These are phyloP conservation scores for Bauhinia variegata DNA, from an alignment of 306 rosid genomes.

Conservation along the genomic window DNA sequence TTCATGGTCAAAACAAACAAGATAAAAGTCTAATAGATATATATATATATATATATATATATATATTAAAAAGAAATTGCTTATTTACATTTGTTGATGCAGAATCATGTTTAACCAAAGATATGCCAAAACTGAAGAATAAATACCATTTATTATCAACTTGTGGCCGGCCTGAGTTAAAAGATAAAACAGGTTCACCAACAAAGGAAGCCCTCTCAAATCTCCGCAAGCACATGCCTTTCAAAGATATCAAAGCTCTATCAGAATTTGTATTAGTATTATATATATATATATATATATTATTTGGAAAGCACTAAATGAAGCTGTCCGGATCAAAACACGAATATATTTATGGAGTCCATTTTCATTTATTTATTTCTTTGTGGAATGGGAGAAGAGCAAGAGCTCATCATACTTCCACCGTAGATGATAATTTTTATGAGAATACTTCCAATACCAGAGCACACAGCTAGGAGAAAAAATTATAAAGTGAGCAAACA, in stretches of 20 bases:
- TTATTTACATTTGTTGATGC: conserved; percentile 9
- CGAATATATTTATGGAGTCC: neutral
- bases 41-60: neutral
- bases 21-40: conserved; percentile 1
- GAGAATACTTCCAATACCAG: conserved; percentile 20
- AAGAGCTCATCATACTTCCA: conserved; percentile 24
- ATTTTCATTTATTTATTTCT: too few species aligned
- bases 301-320: conserved; percentile 26
- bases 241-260: conserved; percentile 45
- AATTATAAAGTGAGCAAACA: conserved; percentile 16
- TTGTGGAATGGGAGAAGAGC: neutral
- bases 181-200: conserved; percentile 70
- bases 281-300: too few species aligned
- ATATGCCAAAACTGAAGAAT: conserved; percentile 31
- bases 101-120: conserved; percentile 26
- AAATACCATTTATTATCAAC: conserved; percentile 78
- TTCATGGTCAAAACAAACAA: conserved; percentile 15
- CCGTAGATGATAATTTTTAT: conserved; percentile 11
- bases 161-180: conserved; percentile 56
- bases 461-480: conserved; percentile 9
- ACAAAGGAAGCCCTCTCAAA: conserved; percentile 65
- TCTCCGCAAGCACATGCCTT: conserved; percentile 93
- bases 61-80: neutral
- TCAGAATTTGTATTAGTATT: conserved; percentile 35
- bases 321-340: conserved; percentile 25